Evolutionary conservation across 1,284 basidiomycete species (phyloP).

Genomic region (Chalciporus piperatoides): DNA sequence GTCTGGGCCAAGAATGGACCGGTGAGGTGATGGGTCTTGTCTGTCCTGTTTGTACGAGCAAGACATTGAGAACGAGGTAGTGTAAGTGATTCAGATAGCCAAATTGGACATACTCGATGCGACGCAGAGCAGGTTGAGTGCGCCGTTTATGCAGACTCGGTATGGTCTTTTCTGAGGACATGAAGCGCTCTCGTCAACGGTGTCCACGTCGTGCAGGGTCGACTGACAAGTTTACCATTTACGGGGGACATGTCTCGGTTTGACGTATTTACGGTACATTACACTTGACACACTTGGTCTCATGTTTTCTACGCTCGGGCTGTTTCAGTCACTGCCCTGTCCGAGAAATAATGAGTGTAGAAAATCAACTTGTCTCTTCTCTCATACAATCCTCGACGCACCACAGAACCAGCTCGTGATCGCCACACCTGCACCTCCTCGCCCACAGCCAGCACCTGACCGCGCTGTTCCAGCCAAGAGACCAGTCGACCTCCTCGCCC

Average conservation of each 20-base stretch:
- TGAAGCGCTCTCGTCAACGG: background rate
- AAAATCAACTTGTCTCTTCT: conserved; percentile 59
- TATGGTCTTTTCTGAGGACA: background rate
- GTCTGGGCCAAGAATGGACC: conserved; percentile 62
- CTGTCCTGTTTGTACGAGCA: conserved; percentile 36
- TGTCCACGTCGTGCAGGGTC: too few relatives aligned
- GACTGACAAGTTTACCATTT: too few relatives aligned
- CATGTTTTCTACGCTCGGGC: conserved; percentile 66
- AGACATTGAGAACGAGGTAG: too few relatives aligned
- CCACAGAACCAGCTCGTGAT: conserved; percentile 38
- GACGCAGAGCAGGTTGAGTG: conserved; percentile 22
- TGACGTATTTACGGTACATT: too few relatives aligned
- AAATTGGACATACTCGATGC: conserved; percentile 41
- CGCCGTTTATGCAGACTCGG: conserved; percentile 9
- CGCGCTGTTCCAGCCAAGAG: conserved; percentile 33
- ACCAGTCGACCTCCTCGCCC: conserved; percentile 21
- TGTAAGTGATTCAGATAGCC: too few relatives aligned
- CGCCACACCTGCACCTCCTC: conserved; percentile 20
- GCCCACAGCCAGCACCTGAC: background rate
- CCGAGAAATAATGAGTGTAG: conserved; percentile 51
- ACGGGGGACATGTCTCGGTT: too few relatives aligned
- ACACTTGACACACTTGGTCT: too few relatives aligned
- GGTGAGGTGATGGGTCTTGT: conserved; percentile 55
- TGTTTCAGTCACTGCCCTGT: conserved; percentile 62
- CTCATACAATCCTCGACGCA: conserved; percentile 47